Conservation (phyloP, 1,139 yeast genomes). For the Pneumocystis oryctolagi region DNA sequence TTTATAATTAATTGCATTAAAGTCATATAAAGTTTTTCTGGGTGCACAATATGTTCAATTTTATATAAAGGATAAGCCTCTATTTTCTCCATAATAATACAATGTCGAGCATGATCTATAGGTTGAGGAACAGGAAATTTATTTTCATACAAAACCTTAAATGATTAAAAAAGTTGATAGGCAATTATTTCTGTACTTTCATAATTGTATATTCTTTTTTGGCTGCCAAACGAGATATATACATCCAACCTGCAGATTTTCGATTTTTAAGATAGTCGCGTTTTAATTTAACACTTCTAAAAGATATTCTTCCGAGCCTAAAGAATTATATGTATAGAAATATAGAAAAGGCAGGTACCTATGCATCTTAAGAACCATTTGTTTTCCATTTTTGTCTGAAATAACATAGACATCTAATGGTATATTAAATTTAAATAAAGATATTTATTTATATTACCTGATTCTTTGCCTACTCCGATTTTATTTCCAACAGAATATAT, state of each 20-base stretch:
- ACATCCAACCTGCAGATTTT: conserved; percentile 76
- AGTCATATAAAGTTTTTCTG: conserved; percentile 60
- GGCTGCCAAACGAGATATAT: conserved; percentile 76
- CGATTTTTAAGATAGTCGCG: conserved; percentile 73
- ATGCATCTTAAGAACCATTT: conserved; percentile 69
- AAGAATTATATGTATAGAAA: neutral
- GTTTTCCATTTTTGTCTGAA: conserved; percentile 50
- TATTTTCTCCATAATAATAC: conserved; percentile 82
- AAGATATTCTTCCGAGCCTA: conserved; percentile 72
- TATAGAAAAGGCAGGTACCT: conserved; percentile 25
- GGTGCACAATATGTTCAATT: conserved; percentile 26
- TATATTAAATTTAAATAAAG: neutral
- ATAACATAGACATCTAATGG: conserved; percentile 56
- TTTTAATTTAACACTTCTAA: conserved; percentile 79
- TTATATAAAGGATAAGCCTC: conserved; percentile 58
- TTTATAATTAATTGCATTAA: conserved; percentile 75
- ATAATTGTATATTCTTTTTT: conserved; percentile 80
- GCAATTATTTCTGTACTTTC: conserved; percentile 25
- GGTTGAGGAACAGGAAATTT: conserved; percentile 84
- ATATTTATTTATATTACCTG: conserved; percentile 30
- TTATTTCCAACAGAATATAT: conserved; percentile 70
- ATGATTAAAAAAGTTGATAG: neutral
- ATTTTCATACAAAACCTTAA: conserved; percentile 41
- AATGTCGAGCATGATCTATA: conserved; percentile 77
- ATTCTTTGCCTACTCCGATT: conserved; percentile 94